Base-by-base conservation (phyloP, 495 filamentous ascomycete genomes). In the Xylona heveae region DNA sequence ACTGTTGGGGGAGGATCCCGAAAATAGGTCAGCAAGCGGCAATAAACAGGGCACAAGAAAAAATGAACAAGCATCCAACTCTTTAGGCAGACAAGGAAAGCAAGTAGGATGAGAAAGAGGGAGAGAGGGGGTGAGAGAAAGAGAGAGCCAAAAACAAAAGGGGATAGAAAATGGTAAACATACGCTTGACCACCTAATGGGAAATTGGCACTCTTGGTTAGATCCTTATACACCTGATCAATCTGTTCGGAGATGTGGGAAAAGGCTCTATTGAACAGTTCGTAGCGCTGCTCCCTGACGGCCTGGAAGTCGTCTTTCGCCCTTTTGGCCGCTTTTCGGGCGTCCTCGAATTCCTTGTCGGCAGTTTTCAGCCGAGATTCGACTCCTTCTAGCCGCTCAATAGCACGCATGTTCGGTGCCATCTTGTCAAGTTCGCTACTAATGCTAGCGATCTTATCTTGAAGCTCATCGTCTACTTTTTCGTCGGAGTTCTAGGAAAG, bases 211-310 rank as follows among this genome's bases (percentile, higher is more conserved):
- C 74, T 80, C 26, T 78, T 69, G 12, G 88, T 99, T 22, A 99
- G 65, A 42, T 95, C 90, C 43, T 82, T 81, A 57, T 99, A 99
- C 28, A 93, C 84, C 17, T 74, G 69, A 19, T 68, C 75, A 40
- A 99, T 95, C 43, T 93, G 81, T 42, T 92, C 82, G 9, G 77
- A 78, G 48, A 99, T 99, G 49, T 99, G 88, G 17, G 63, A 59
- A 56, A 93, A 95, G 32, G 88, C 88, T 49, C 78, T 82, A 56
- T 79, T 83, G 65, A 99, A 99, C 23, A 92, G 63, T 31, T 88
- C 79, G 40, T 74, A 79, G 6, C 88, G 79, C 53, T 72, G 69
- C 30, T 76, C 62, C 53, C 83, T 88, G 24, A 88, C 67, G 9
- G 64, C 53, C 37, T 78, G 69, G 44, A 94, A 99, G 18, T 71